These are phyloP conservation scores for Sabuloglossum arenarium DNA, from an alignment of 495 filamentous ascomycete species.

Conservation along the genomic window DNA sequence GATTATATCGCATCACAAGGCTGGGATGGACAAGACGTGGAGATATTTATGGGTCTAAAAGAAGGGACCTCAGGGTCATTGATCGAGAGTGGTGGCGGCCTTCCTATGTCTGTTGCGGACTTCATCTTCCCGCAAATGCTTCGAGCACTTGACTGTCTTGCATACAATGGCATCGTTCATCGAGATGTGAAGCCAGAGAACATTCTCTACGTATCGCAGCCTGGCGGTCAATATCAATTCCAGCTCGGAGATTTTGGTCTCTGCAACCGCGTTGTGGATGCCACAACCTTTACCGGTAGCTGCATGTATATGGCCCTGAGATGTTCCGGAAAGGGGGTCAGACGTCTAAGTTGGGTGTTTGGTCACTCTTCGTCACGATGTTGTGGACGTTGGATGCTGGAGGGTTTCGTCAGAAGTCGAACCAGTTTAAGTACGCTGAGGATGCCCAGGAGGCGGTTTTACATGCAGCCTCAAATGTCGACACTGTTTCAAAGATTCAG, in stretches of 20 bases:
- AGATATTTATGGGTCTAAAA: conserved; percentile 12
- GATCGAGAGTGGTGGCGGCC: conserved; percentile 4
- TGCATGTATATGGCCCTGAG: conserved; percentile 5
- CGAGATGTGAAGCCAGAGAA: conserved; percentile 11
- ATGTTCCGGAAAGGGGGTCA: conserved; percentile 9
- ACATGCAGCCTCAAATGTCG: not conserved
- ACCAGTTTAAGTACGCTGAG: not conserved
- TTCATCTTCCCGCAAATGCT: conserved; percentile 7
- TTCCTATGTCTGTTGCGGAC: not conserved
- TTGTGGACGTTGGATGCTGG: conserved; percentile 15
- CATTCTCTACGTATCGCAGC: conserved; percentile 7
- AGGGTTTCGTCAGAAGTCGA: not conserved
- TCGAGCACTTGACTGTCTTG: conserved; percentile 8
- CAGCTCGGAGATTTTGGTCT: conserved; percentile 9
- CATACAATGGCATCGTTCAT: conserved; percentile 9
- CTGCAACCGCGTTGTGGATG: conserved; percentile 1
- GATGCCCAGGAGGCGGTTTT: not conserved
- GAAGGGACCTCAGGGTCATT: conserved; percentile 10
- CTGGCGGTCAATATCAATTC: conserved; percentile 2
- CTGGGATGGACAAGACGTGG: conserved; percentile 7
- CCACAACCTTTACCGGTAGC: conserved; percentile 2
- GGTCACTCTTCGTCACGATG: conserved; percentile 23
- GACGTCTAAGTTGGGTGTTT: conserved; percentile 20
- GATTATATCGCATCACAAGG: not conserved
- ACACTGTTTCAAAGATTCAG: conserved; percentile 2